Evolutionary conservation across 2,329 filamentous ascomycete genomes (phyloP), one percentile per base, ranked within the genome.

Genomic region (Lasiodiplodia sp.): DNA sequence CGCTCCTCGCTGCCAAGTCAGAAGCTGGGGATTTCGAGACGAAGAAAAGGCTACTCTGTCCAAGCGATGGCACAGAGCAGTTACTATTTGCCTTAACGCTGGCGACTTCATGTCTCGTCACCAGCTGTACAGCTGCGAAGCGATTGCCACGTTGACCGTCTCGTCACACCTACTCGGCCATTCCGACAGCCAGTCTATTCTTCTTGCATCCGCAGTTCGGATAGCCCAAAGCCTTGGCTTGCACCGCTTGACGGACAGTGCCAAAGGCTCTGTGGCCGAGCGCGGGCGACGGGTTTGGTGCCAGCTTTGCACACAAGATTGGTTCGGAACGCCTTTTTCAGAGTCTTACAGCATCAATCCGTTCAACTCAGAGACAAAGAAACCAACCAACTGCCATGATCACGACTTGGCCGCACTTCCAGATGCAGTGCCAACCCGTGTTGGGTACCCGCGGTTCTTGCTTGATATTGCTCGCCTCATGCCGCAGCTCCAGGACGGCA

Each of bases 161-260:
- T 82, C 82, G 10, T 84, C 83, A 10, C 84, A 87, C 72, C 74
- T 84, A 18, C 77, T 86, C 1, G 84, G 84, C 1, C 82, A 80
- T 28, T 83, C 83, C 7, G 84, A 84, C 70, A 81, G 81, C 52
- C 83, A 84, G 69, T 81, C 79, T 4, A 81, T 84, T 1, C 77
- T 83, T 23, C 77, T 85, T 10, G 81, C 80, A 2, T 79, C 82
- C 0, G 83, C 81, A 2, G 75, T 82, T 6, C 78, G 83, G 8
- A 84, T 86, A 53, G 83, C 83, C 2, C 83, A 84, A 72, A 80
- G 81, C 0, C 75, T 86, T 0, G 83, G 82, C 0, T 73, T 86
- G 3, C 83, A 86, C 66, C 75, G 79, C 28, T 74, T 84, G 2
- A 73, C 71, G 0, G 67, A 75, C 7, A 73, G 75, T 4, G 57